phyloP scores from a whole-genome alignment of 2,329 filamentous ascomycete genomes.

The Colletotrichum abscissum region DNA sequence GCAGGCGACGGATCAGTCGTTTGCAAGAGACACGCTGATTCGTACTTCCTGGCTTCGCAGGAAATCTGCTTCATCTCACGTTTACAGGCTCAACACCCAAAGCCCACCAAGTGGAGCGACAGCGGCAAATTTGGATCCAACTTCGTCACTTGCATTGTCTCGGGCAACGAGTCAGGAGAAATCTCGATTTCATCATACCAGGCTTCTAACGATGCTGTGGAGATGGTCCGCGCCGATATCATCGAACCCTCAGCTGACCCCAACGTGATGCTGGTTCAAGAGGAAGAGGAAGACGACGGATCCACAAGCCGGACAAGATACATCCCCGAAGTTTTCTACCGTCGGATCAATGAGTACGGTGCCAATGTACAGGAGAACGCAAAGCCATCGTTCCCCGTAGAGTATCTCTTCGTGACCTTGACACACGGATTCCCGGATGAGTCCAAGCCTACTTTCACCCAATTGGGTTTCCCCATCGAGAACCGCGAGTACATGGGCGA shows the following conservation, averaged over 20 bases:
- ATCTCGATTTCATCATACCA: conserved; percentile 94
- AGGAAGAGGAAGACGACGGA: conserved; percentile 86
- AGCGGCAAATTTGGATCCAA: conserved; percentile 94
- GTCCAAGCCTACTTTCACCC: conserved; percentile 80
- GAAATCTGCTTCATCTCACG: conserved; percentile 92
- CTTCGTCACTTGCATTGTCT: conserved; percentile 95
- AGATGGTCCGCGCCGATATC: conserved; percentile 96
- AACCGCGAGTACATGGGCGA: conserved; percentile 90
- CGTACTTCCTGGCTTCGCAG: conserved; percentile 91
- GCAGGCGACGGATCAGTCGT: conserved; percentile 85
- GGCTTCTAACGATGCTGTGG: conserved; percentile 92
- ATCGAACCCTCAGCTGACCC: conserved; percentile 96
- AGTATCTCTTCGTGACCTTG: conserved; percentile 94
- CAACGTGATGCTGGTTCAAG: conserved; percentile 91
- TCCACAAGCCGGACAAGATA: conserved; percentile 79
- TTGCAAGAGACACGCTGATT: conserved; percentile 96
- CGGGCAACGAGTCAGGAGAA: conserved; percentile 89
- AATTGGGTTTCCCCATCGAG: conserved; percentile 85
- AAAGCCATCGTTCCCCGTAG: conserved; percentile 94
- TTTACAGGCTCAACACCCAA: conserved; percentile 88
- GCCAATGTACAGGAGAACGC: conserved; percentile 97
- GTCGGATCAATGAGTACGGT: conserved; percentile 94
- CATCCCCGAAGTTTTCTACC: conserved; percentile 97
- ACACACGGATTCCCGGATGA: conserved; percentile 94
- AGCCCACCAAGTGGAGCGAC: conserved; percentile 96